Conservation (phyloP, 768 basidiomycete species). For the Exidia glandulosa region DNA sequence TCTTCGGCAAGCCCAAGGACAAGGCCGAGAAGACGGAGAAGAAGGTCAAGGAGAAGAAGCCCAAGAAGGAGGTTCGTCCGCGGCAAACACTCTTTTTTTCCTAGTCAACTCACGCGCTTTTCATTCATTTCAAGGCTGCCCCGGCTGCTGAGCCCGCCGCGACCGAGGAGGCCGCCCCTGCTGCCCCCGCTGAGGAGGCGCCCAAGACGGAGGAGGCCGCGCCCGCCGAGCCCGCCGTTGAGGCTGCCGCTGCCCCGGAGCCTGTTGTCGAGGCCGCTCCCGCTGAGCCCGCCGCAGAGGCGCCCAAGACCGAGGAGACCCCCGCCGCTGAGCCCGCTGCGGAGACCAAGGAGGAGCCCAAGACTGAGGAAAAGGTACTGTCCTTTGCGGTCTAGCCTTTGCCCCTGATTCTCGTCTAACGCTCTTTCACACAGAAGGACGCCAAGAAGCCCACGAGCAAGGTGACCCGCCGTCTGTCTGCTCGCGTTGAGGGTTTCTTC, state of each 20-base stretch:
- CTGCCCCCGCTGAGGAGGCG: slow-evolving; percentile 20
- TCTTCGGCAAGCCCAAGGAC: background rate
- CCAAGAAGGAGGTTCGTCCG: background rate
- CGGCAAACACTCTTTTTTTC: too few relatives aligned
- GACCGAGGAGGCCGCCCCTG: slow-evolving; percentile 44
- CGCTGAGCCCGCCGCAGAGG: slow-evolving; percentile 19
- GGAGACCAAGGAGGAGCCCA: slow-evolving; percentile 32
- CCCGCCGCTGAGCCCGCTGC: slow-evolving; percentile 12
- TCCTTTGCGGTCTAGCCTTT: background rate
- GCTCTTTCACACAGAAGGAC: slow-evolving; percentile 39
- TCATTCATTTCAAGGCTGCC: slow-evolving; percentile 4
- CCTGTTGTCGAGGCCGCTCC: slow-evolving; percentile 20
- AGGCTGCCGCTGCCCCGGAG: slow-evolving; percentile 16
- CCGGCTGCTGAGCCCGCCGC: slow-evolving; percentile 32
- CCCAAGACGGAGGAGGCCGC: slow-evolving; percentile 14
- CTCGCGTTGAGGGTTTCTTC: slow-evolving; percentile 76
- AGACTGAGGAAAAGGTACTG: slow-evolving; percentile 24
- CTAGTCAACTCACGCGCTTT: background rate
- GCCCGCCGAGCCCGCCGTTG: slow-evolving; percentile 21
- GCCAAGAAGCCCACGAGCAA: slow-evolving; percentile 40
- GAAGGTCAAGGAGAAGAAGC: background rate
- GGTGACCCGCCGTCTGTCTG: slow-evolving; percentile 73
- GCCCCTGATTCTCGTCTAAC: background rate
- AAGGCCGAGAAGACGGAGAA: background rate
- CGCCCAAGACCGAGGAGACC: slow-evolving; percentile 31